Conservation (phyloP, 441 rosid genomes). For the Arabidopsis hybrid region DNA sequence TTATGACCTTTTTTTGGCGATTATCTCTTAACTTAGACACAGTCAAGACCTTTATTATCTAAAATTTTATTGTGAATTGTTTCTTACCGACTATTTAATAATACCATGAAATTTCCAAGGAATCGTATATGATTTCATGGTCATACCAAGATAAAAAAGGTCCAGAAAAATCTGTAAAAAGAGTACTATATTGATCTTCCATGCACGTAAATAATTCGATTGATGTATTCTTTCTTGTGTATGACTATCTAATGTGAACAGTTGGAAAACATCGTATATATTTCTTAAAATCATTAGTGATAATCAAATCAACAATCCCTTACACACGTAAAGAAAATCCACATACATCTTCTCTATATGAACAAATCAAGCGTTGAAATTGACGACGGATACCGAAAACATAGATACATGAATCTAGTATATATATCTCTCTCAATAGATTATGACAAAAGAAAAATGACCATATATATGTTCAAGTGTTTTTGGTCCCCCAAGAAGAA, state of each 20-base stretch:
- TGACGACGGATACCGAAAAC: conserved; percentile 35
- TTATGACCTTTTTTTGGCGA: background rate
- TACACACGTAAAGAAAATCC: conserved; percentile 2
- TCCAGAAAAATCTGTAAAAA: too few species aligned
- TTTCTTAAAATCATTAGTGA: background rate
- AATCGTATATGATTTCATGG: background rate
- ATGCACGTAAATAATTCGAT: background rate
- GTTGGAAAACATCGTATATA: background rate
- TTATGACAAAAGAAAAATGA: conserved; percentile 36
- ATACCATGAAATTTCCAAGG: background rate
- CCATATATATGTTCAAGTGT: conserved; percentile 37
- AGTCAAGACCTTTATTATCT: background rate
- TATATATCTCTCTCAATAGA: conserved; percentile 25
- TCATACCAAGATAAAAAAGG: too few species aligned
- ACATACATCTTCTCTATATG: background rate
- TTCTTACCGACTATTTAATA: background rate
- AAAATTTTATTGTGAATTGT: background rate
- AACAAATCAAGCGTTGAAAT: conserved; percentile 23
- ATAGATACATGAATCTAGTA: conserved; percentile 36
- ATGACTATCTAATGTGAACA: too few species aligned
- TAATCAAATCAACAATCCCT: conserved; percentile 19
- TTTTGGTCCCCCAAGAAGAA: conserved; percentile 49
- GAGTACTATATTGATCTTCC: too few species aligned
- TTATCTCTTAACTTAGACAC: background rate
- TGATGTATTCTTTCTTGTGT: background rate